These are phyloP conservation scores for Perilla frutescens DNA, from an alignment of 257 asterid species.

Conservation along the genomic window DNA sequence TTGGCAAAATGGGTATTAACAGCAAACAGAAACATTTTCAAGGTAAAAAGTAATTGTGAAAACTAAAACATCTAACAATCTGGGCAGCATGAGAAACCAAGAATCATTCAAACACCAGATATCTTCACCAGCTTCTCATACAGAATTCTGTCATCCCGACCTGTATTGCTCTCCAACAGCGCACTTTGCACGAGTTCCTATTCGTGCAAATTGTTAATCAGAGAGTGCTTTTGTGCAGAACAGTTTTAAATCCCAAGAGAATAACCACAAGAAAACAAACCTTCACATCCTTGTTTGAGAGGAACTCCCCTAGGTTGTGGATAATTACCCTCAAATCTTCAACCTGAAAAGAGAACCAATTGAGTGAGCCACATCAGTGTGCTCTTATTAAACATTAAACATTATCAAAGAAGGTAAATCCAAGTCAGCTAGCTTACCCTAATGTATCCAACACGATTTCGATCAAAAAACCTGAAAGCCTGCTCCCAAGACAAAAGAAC, in stretches of 20 bases:
- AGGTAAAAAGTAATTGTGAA: not conserved
- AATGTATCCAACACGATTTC: conserved; percentile 83
- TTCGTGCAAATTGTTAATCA: conserved; percentile 8
- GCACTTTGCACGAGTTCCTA: conserved; percentile 93
- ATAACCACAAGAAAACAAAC: conserved; percentile 45
- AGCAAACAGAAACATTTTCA: not conserved
- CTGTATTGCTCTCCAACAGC: conserved; percentile 77
- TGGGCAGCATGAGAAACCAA: not conserved
- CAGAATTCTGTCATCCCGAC: conserved; percentile 79
- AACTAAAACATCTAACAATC: conserved; percentile 5
- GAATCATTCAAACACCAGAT: conserved; percentile 38
- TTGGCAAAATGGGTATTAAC: not conserved
- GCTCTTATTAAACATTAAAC: not conserved
- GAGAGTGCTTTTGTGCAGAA: not conserved
- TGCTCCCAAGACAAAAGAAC: conserved; percentile 36
- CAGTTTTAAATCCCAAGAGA: not conserved
- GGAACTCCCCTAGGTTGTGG: conserved; percentile 85
- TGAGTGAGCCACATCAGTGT: conserved; percentile 12
- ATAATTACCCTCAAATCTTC: conserved; percentile 88
- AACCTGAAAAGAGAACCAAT: conserved; percentile 56
- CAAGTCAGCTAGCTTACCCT: conserved; percentile 57
- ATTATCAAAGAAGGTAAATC: not conserved
- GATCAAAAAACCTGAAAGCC: conserved; percentile 98
- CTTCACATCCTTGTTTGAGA: conserved; percentile 90
- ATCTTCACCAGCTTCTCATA: conserved; percentile 76